Evolutionary conservation across 768 basidiomycete genomes (phyloP).

Genomic region (Boletus barrowsii): DNA sequence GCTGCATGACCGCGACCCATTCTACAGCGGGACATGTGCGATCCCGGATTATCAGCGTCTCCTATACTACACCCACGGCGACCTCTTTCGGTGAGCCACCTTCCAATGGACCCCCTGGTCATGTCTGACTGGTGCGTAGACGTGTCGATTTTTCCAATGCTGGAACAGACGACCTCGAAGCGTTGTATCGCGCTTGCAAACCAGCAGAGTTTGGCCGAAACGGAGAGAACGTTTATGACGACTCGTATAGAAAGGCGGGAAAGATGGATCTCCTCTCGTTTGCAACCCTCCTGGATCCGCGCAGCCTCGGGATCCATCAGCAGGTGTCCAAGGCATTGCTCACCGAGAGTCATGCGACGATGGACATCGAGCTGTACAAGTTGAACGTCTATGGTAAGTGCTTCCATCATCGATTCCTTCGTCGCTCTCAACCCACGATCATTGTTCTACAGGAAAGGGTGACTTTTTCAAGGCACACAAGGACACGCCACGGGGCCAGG

Average conservation of each 20-base stretch:
- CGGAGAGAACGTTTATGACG: constrained; percentile 1
- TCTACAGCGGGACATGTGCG: neutral
- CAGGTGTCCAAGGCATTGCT: constrained; percentile 1
- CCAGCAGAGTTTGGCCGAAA: constrained; percentile 6
- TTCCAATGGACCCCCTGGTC: neutral
- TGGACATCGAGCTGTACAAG: constrained; percentile 36
- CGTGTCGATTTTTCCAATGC: no score
- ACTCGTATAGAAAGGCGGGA: constrained; percentile 39
- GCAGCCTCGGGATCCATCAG: constrained; percentile 1
- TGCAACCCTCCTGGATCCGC: constrained; percentile 7
- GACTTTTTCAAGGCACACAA: constrained; percentile 12
- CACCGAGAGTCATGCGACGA: neutral
- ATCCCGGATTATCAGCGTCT: neutral
- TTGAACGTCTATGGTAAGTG: constrained; percentile 45
- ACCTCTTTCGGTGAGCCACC: neutral
- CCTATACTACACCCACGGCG: neutral
- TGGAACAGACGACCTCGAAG: no score
- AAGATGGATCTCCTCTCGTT: constrained; percentile 42
- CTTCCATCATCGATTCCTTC: no score
- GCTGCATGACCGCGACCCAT: neutral
- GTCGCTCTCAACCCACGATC: neutral
- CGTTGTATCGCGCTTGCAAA: neutral
- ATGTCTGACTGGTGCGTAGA: neutral
- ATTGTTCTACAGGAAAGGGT: neutral
- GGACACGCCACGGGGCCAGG: constrained; percentile 34